Base-by-base conservation (phyloP, 1,284 basidiomycete species). In the Cryptococcus floricola region DNA sequence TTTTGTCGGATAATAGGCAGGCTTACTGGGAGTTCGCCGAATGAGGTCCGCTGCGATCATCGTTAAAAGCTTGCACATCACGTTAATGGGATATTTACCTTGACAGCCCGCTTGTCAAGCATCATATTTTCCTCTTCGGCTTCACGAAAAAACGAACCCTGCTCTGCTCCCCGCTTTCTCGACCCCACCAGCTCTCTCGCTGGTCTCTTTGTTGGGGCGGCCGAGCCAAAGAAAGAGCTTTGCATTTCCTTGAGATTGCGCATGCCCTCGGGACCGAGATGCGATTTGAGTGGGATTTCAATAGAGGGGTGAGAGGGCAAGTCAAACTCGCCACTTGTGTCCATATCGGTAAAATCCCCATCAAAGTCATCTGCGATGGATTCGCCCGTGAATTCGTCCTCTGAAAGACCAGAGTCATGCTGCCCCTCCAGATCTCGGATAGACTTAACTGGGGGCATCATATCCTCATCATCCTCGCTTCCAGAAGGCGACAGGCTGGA, bases 171-270 rank as follows among this genome's bases (percentile, higher is more conserved):
- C 23, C 61, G 38, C 50, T 63, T 65, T 42, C 44, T 46, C 16
- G 28, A 39, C 25, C n/a, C 9, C 7, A 18, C n/a, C 19, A 53
- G 12, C 6, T 48, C 44, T 42, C 25, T 39, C 28, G 52, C 49
- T 23, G 48, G 42, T 27, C 27, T 39, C 19, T 14, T 42, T 27
- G 27, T 46, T 6, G 43, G 19, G 10, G 38, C 34, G 13, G 41
- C 14, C 16, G 56, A 80, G 37, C 69, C 68, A 58, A 95, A 96
- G 54, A 94, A 79, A 25, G 88, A 87, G 0, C 87, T 84, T 70
- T 95, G 92, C 92, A 95, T 95, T 54, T 92, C 88, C 66, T 90
- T 87, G 79, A 94, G 83, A 73, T 87, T 88, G 71, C 87, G 87
- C 44, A 86, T 81, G 12, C 71, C 71, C 69, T 93, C 88, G 13